Evolutionary conservation across 495 filamentous ascomycete genomes (phyloP).

Genomic region (Penicillium bialowiezense): DNA sequence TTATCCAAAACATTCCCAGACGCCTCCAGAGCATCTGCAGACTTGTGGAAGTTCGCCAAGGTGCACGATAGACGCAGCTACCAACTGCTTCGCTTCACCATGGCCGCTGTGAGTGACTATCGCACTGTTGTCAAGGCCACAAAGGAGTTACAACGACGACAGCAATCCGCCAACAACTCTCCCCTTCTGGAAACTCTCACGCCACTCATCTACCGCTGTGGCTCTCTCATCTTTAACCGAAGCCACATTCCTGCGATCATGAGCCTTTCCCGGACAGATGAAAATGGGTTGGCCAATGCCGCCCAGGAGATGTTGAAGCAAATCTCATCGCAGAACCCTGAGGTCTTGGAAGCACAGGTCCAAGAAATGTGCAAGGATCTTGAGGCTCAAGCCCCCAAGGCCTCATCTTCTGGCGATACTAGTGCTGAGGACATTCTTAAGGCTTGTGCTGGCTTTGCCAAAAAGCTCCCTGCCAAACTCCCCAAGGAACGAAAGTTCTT

Average conservation of each 20-base stretch:
- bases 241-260: constrained; percentile 91
- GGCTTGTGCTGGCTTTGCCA: constrained; percentile 86
- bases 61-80: constrained; percentile 87
- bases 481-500: constrained; percentile 82
- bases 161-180: constrained; percentile 61
- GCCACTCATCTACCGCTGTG: constrained; percentile 79
- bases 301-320: constrained; percentile 92
- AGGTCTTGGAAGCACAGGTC: constrained; percentile 86
- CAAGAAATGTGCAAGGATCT: constrained; percentile 87
- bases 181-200: constrained; percentile 72
- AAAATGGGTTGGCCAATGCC: constrained; percentile 67
- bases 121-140: constrained; percentile 84
- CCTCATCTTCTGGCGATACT: constrained; percentile 59
- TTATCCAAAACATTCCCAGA: constrained; percentile 76
- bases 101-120: constrained; percentile 86
- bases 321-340: constrained; percentile 83
- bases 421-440: constrained; percentile 84
- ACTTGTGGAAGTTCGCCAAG: constrained; percentile 89
- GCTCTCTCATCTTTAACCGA: constrained; percentile 84
- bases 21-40: constrained; percentile 56
- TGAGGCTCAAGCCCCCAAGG: constrained; percentile 71
- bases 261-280: constrained; percentile 77
- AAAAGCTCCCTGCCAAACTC: constrained; percentile 78
- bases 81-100: constrained; percentile 80
- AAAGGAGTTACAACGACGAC: constrained; percentile 81